Percentiles rank a stretch among this genome's conserved stretches.
Evolutionary conservation across 1,284 basidiomycete genomes (phyloP).

Genomic region (Sanghuangporus weigelae): DNA sequence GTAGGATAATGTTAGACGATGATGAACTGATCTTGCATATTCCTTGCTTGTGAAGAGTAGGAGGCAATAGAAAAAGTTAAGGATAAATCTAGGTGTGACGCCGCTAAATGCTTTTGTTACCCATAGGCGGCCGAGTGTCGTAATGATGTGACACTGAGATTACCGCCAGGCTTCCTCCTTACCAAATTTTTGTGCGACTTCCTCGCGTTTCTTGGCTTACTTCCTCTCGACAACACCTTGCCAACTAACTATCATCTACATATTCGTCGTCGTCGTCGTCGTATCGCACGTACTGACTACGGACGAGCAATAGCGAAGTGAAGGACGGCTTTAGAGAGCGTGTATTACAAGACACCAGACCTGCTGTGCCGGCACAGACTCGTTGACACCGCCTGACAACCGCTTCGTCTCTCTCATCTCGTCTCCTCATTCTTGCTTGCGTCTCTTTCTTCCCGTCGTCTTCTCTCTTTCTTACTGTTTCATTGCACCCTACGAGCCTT

Average conservation of each 20-base stretch:
- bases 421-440: background rate
- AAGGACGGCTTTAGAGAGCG: background rate
- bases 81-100: background rate
- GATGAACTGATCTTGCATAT: background rate
- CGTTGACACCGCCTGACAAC: constrained; percentile 14
- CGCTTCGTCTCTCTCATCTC: background rate
- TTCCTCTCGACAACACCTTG: background rate
- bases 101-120: background rate
- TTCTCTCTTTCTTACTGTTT: background rate
- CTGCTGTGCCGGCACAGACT: background rate
- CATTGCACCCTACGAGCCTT: background rate
- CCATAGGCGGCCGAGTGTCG: background rate
- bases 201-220: background rate
- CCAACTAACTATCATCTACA: background rate
- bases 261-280: background rate
- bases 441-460: background rate
- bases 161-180: background rate
- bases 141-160: background rate
- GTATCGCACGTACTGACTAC: too few relatives aligned
- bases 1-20: background rate
- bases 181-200: background rate
- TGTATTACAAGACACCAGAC: background rate
- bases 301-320: background rate
- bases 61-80: background rate
- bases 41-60: background rate